Evolutionary conservation across 352 stramenopile species (phyloP), one percentile per base, ranked within the genome.

Genomic region (Phytopythium delawarense): DNA sequence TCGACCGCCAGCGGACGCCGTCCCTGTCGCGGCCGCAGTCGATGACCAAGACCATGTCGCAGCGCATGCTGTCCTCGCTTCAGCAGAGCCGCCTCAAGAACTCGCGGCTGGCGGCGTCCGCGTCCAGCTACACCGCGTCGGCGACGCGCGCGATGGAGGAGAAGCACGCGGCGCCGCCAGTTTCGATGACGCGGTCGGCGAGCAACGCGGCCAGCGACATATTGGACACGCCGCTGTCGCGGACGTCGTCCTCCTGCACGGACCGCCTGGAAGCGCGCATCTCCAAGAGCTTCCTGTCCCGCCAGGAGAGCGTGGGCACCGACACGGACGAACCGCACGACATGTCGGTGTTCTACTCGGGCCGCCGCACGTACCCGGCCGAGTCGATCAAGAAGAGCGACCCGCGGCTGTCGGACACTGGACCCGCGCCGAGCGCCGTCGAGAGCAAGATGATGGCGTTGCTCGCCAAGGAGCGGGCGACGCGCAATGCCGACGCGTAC

Each of bases 241-340:
- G 67, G 7, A 67, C 62, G 3, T 70, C 64, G 0, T 72, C 66
- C 1, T 81, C 76, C 23, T 78, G 69, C 55, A 78, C 71, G 13
- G 79, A 91, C 52, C 70, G 81, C 48, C 65, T 89, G 25, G 81
- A 91, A 62, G 81, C 81, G 25, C 69, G 81, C n/a, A 87, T 91
- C 34, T 89, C 77, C 46, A 81, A 87, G 57, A 76, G 67, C 21
- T 79, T 78, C 21, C 44, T 81, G 30, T 51, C 62, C 5, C 72
- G 66, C 18, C 70, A 72, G 37, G 66, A 76, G n/a, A 74, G 74
- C 65, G 63, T 64, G 28, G 63, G 57, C 8, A 59, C 44, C 6
- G 59, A 64, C 1, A 37, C 73, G 21, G 64, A 83, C 32, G 58
- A 71, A 34, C 39, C 49, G 21, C 72, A 80, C 25, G 70, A 87